Evolutionary conservation across 345 rosid species (phyloP).

Genomic region (Ceriops zippeliana): DNA sequence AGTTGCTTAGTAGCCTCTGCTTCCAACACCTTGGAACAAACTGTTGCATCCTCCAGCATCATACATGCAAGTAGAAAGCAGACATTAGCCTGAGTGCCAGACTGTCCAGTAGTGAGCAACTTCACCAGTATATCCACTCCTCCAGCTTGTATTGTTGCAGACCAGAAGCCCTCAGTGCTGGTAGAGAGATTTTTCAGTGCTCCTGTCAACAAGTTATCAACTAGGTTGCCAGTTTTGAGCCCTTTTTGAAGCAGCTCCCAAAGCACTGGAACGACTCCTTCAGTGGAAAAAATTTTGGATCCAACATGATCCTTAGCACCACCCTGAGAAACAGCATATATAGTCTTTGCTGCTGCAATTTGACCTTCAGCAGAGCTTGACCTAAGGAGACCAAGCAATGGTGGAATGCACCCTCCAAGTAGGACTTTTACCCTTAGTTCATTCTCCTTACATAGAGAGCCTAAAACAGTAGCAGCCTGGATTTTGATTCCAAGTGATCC

Average conservation of each 20-base stretch:
- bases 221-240: constrained; percentile 69
- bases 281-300: constrained; percentile 96
- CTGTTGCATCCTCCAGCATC: constrained; percentile 94
- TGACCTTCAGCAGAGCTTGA: constrained; percentile 95
- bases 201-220: constrained; percentile 89
- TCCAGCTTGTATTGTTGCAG: constrained; percentile 85
- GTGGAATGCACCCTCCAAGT: constrained; percentile 99
- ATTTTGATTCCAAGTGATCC: constrained; percentile 91
- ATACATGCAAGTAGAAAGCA: constrained; percentile 96
- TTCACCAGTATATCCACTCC: constrained; percentile 96
- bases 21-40: constrained; percentile 78
- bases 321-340: constrained; percentile 95
- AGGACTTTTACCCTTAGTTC: constrained; percentile 94
- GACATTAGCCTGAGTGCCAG: constrained; percentile 83
- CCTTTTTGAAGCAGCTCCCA: constrained; percentile 86
- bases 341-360: constrained; percentile 93
- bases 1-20: constrained; percentile 90
- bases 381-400: constrained; percentile 96
- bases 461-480: constrained; percentile 92
- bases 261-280: constrained; percentile 95
- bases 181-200: constrained; percentile 85
- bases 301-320: constrained; percentile 98
- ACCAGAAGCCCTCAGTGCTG: constrained; percentile 96
- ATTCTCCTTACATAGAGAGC: constrained; percentile 97
- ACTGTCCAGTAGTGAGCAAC: constrained; percentile 75